These are phyloP conservation scores for Apiospora aurea DNA, from an alignment of 2,329 filamentous ascomycete species.

Conservation along the genomic window DNA sequence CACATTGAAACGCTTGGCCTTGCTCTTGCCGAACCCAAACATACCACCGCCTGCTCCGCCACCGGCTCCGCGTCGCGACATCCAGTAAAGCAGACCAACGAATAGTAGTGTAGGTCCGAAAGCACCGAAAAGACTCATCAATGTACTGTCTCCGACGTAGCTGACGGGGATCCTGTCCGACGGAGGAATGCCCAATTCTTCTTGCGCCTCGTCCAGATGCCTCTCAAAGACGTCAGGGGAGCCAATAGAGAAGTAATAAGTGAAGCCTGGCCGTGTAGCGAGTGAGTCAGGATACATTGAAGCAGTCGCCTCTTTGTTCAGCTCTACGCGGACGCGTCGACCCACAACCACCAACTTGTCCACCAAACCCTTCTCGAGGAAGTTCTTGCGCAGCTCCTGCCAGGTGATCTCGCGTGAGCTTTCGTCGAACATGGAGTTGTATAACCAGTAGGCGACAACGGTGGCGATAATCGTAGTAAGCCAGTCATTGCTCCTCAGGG, in stretches of 20 bases:
- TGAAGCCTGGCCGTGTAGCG: constrained; percentile 72
- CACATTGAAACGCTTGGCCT: constrained; percentile 96
- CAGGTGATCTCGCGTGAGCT: constrained; percentile 83
- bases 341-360: constrained; percentile 88
- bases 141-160: constrained; percentile 80
- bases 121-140: constrained; percentile 73
- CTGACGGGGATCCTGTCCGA: constrained; percentile 92
- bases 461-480: constrained; percentile 61
- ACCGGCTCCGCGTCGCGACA: constrained; percentile 74
- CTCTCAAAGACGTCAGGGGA: constrained; percentile 93
- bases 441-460: constrained; percentile 52
- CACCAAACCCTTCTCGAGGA: constrained; percentile 94
- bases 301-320: constrained; percentile 77
- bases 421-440: constrained; percentile 52
- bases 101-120: constrained; percentile 90
- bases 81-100: constrained; percentile 81
- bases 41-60: constrained; percentile 77
- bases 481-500: constrained; percentile 40
- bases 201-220: constrained; percentile 85
- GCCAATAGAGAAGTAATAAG: constrained; percentile 95
- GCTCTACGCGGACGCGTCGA: constrained; percentile 78
- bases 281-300: constrained; percentile 79
- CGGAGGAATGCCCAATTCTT: constrained; percentile 83
- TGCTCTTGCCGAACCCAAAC: constrained; percentile 95
- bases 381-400: constrained; percentile 94